Evolutionary conservation across 2,329 filamentous ascomycete genomes (phyloP).

Genomic region (Claviceps lovelessii): DNA sequence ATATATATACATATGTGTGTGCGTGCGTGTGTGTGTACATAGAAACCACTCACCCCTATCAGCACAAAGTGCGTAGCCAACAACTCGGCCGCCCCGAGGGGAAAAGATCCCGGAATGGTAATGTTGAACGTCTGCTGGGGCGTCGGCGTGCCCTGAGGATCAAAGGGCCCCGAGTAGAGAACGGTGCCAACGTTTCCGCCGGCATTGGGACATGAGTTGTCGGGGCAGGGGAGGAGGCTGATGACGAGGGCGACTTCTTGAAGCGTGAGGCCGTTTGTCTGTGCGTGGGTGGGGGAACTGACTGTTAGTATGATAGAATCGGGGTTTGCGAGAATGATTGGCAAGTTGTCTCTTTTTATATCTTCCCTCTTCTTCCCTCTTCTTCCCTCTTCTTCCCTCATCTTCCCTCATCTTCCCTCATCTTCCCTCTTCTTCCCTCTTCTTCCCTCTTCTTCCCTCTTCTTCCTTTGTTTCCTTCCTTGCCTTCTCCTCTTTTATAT

Average conservation of each 20-base stretch:
- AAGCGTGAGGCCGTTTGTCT: neutral
- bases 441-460: too few species aligned
- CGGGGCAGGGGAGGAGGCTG: constrained; percentile 2
- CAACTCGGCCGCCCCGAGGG: neutral
- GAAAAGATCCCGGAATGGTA: neutral
- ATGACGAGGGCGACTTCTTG: constrained; percentile 1
- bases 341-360: too few species aligned
- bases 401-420: too few species aligned
- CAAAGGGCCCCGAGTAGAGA: neutral
- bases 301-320: too few species aligned
- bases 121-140: neutral
- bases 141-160: neutral
- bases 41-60: neutral
- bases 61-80: constrained; percentile 4
- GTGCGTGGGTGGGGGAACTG: neutral
- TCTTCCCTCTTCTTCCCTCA: too few species aligned
- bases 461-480: too few species aligned
- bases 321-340: too few species aligned
- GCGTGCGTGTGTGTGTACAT: too few species aligned
- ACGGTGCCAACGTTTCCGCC: constrained; percentile 1
- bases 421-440: too few species aligned
- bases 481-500: too few species aligned
- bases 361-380: neutral
- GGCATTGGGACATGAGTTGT: neutral
- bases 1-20: too few species aligned